Conservation (phyloP, 352 stramenopile species). For the Globisporangium carolinianum region DNA sequence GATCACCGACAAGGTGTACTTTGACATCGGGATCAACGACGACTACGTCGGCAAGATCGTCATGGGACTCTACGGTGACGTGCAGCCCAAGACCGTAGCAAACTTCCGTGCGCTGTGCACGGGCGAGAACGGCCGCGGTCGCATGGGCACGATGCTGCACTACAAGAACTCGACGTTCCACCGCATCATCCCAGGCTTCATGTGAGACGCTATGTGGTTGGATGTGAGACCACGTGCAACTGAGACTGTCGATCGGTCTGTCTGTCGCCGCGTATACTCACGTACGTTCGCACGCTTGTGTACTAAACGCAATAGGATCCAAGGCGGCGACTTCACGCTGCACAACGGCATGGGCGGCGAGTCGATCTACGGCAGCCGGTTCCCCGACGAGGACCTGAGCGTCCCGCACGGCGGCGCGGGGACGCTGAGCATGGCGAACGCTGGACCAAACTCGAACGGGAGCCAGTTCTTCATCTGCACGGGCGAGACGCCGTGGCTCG, state of each 20-base stretch:
- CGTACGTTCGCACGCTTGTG: constrained; percentile 14
- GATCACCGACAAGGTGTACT: constrained; percentile 90
- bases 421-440: constrained; percentile 87
- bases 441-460: constrained; percentile 87
- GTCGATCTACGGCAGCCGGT: constrained; percentile 93
- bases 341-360: constrained; percentile 92
- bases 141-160: constrained; percentile 91
- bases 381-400: constrained; percentile 88
- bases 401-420: constrained; percentile 63
- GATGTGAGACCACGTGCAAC: too few relatives aligned
- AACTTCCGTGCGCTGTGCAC: constrained; percentile 81
- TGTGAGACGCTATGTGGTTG: constrained; percentile 24
- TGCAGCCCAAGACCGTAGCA: constrained; percentile 70
- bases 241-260: too few relatives aligned
- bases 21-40: constrained; percentile 95
- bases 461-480: constrained; percentile 97
- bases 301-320: constrained; percentile 39
- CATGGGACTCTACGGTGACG: constrained; percentile 69
- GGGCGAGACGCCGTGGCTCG: constrained; percentile 92
- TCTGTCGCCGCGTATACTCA: too few relatives aligned
- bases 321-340: constrained; percentile 93
- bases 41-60: constrained; percentile 82
- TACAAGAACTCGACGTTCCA: constrained; percentile 95
- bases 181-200: constrained; percentile 94
- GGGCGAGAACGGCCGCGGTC: constrained; percentile 61